Percentiles rank a stretch among this genome's conserved stretches.
Evolutionary conservation across 164 flowering plant species (phyloP).

Genomic region (Taxillus chinensis): DNA sequence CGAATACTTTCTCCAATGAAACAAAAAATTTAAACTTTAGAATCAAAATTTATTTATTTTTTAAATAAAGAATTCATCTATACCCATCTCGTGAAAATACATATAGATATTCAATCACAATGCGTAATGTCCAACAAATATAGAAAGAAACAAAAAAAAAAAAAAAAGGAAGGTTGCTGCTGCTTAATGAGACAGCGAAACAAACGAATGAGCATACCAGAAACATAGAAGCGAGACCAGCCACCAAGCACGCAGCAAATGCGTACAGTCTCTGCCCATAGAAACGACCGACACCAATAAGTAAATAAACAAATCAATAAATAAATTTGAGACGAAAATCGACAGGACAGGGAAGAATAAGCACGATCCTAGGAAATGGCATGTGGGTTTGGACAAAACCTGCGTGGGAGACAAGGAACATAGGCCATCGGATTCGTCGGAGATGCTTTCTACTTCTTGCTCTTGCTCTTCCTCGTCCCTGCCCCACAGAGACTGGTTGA

Average conservation of each 20-base stretch:
- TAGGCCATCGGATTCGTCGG: conserved; percentile 38
- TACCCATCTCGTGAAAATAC: too few species aligned
- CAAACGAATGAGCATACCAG: conserved; percentile 32
- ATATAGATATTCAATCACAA: too few species aligned
- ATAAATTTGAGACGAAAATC: background rate
- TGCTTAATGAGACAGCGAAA: too few species aligned
- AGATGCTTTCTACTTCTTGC: conserved; percentile 27
- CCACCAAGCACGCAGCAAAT: conserved; percentile 47
- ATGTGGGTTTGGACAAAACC: conserved; percentile 18
- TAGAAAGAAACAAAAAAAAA: too few species aligned
- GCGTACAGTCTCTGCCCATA: conserved; percentile 54
- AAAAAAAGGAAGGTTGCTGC: too few species aligned
- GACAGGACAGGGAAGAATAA: background rate
- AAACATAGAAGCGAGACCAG: conserved; percentile 46
- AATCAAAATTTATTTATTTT: too few species aligned
- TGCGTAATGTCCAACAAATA: too few species aligned
- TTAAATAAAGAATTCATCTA: too few species aligned
- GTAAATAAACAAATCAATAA: background rate
- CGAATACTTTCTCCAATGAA: too few species aligned
- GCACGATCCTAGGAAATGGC: background rate
- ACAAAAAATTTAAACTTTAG: too few species aligned
- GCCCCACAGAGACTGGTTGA: conserved; percentile 15
- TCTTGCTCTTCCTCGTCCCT: conserved; percentile 27
- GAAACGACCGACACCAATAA: conserved; percentile 1
- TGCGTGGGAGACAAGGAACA: conserved; percentile 51